Conservation (phyloP, 306 rosid genomes). For the Rubus parviflorus region DNA sequence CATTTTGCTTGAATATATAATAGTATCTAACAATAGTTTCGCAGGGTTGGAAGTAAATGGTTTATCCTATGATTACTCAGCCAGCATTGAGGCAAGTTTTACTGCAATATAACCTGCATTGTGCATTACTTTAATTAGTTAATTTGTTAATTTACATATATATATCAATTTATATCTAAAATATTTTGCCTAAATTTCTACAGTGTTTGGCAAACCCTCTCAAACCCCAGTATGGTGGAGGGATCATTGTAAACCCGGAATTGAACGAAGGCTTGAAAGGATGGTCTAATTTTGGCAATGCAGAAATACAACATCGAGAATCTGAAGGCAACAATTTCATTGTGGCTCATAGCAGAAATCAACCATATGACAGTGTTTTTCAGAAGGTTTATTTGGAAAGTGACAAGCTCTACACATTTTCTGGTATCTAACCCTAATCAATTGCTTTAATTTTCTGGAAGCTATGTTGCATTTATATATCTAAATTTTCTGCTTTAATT, state of each 20-base stretch:
- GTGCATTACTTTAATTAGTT: no score
- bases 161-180: no score
- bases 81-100: constrained; percentile 43
- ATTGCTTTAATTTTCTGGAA: not conserved
- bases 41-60: constrained; percentile 51
- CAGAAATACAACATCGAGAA: constrained; percentile 45
- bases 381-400: constrained; percentile 45
- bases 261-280: constrained; percentile 56
- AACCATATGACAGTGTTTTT: constrained; percentile 46
- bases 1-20: no score
- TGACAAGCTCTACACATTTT: constrained; percentile 50
- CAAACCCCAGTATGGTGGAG: constrained; percentile 68
- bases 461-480: no score
- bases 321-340: constrained; percentile 55
- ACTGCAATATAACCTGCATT: not conserved
- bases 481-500: not conserved
- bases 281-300: constrained; percentile 52
- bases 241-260: constrained; percentile 69
- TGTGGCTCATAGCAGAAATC: constrained; percentile 54
- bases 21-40: not conserved
- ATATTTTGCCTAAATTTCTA: not conserved
- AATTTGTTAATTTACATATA: no score
- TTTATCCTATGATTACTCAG: constrained; percentile 53
- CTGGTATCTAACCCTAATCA: constrained; percentile 40
- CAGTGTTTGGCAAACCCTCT: constrained; percentile 61